Base-by-base conservation (phyloP, 139 green algal genomes). In the Picocystis salinarum region DNA sequence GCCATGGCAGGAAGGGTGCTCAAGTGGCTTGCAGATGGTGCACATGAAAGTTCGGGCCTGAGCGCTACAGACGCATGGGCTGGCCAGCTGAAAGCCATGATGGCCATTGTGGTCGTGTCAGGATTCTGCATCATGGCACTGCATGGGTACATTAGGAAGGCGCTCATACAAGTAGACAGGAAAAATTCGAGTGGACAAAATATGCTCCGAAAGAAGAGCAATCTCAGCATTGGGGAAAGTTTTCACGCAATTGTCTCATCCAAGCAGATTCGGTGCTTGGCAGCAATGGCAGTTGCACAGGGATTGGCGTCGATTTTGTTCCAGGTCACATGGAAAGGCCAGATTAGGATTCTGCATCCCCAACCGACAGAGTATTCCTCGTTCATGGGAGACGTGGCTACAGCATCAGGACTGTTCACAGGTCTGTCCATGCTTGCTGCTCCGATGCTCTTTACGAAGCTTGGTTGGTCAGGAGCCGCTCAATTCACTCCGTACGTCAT, bases 251-350 rank as follows among this genome's bases (percentile, higher is more conserved):
- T 93, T 36, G 39, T 52, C 1, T 45, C 46, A 10, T 77, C 62
- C 0, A 61, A 73, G 19, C 67, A 83, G 53, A 84, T 95, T 28
- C 71, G 74, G 29, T 89, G 71, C 64, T 61, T 95, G 44, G 81
- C 78, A 3, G 42, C 91, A 15, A 93, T 95, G 83, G 74, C 70
- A 0, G 37, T 95, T 28, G 70, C 79, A 4, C 71, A 81, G 57
- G 63, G 49, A 46, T 31, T 36, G 2, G 29, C 6, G 25, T 11
- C 1, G 25, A 18, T 33, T 11, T 26, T 13, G 6, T 73, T 95
- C 50, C 77, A 95, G 59, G 75, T 92, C 46, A 66, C 76, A 0
- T 95, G 77, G 77, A 95, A 95, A 68, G 67, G 58, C 34, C 76
- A 93, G 57, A 70, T 95, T 39, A 56, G 80, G 19, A 63, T 81